Conservation (phyloP, 805 yeast species). For the Candida nitratophila region DNA sequence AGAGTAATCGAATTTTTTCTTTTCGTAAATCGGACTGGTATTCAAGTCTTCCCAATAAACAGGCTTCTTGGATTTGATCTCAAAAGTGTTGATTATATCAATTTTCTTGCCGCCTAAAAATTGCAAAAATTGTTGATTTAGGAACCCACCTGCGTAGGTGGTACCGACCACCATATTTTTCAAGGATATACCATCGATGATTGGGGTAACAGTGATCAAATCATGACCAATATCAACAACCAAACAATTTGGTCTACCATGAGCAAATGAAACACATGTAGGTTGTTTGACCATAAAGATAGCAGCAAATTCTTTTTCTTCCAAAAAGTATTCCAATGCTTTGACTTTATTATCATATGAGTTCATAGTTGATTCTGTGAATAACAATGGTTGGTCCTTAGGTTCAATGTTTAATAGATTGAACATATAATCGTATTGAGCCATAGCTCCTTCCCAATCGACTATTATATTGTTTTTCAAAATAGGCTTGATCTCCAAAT, state of each 20-base stretch:
- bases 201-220: conserved; percentile 69
- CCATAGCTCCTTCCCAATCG: conserved; percentile 85
- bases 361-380: conserved; percentile 89
- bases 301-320: conserved; percentile 68
- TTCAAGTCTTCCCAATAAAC: conserved; percentile 17
- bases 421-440: conserved; percentile 62
- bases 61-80: conserved; percentile 38
- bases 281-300: conserved; percentile 76
- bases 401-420: conserved; percentile 45
- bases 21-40: conserved; percentile 19
- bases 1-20: conserved; percentile 25
- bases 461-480: conserved; percentile 52
- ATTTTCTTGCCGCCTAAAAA: conserved; percentile 28
- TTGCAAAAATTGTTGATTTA: conserved; percentile 47
- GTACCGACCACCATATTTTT: conserved; percentile 66
- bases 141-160: conserved; percentile 62
- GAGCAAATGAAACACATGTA: conserved; percentile 83
- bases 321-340: conserved; percentile 67
- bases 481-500: conserved; percentile 48
- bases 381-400: conserved; percentile 63
- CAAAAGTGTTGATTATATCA: conserved; percentile 31
- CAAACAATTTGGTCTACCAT: conserved; percentile 80
- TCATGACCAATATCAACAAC: conserved; percentile 87
- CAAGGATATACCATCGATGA: conserved; percentile 73
- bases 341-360: conserved; percentile 56